These are phyloP conservation scores for Panicum miliaceum DNA, from an alignment of 176 grass and related monocot species.

Conservation along the genomic window DNA sequence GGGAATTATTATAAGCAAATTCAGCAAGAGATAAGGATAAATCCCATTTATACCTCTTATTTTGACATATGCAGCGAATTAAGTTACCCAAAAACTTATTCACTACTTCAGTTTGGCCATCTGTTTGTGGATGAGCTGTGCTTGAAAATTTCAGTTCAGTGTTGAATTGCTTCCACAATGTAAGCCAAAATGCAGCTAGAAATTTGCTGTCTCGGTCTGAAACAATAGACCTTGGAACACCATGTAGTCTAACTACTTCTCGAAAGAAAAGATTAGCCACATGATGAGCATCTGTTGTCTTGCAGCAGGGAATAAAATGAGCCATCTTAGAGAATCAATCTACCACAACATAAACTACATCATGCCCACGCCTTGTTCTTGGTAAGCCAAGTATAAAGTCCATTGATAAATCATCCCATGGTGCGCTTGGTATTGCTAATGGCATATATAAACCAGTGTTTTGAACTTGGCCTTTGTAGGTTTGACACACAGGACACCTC, in stretches of 20 bases:
- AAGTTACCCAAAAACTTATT: neutral
- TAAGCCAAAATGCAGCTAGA: slow-evolving; percentile 1
- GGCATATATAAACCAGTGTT: slow-evolving; percentile 11
- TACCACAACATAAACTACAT: neutral
- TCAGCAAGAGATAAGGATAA: neutral
- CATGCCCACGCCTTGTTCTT: no score
- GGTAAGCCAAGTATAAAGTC: neutral
- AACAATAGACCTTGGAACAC: slow-evolving; percentile 4
- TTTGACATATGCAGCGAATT: neutral
- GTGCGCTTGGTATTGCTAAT: neutral
- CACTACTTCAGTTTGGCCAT: no score
- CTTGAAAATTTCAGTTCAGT: neutral
- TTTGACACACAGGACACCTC: neutral
- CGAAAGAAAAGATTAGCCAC: slow-evolving; percentile 19
- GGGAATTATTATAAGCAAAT: no score
- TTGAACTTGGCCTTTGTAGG: neutral
- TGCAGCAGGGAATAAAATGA: neutral
- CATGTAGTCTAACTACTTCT: neutral
- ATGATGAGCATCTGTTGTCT: slow-evolving; percentile 6
- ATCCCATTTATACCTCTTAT: neutral
- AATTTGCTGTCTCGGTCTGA: neutral
- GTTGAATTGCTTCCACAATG: slow-evolving; percentile 2
- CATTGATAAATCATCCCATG: slow-evolving; percentile 1
- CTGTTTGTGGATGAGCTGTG: neutral
- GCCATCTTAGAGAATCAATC: neutral